Percentiles rank a stretch among this genome's conserved stretches.
Evolutionary conservation across 805 yeast species (phyloP).

Genomic region (Candida ficus): DNA sequence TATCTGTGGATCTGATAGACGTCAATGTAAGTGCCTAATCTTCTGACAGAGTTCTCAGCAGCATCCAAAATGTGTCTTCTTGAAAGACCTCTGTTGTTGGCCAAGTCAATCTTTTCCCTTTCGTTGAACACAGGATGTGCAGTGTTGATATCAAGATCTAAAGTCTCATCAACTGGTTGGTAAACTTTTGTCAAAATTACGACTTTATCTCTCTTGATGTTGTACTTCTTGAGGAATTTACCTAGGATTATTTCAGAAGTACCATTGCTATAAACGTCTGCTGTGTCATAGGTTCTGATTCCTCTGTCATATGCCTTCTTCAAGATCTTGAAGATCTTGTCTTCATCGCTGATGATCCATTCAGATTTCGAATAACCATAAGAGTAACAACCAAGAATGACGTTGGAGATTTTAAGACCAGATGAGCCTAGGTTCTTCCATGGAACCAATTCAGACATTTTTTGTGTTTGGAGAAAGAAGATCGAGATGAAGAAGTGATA

Average conservation of each 20-base stretch:
- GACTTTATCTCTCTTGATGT: conserved; percentile 46
- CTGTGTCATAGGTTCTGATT: conserved; percentile 45
- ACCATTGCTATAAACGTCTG: conserved; percentile 45
- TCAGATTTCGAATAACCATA: conserved; percentile 33
- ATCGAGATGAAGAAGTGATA: no score
- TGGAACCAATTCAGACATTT: no score
- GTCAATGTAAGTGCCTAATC: conserved; percentile 50
- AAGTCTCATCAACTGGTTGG: conserved; percentile 10
- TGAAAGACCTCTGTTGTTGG: conserved; percentile 37
- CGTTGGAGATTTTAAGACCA: conserved; percentile 42
- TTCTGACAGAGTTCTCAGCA: conserved; percentile 33
- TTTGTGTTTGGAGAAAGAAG: no score
- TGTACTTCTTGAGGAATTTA: conserved; percentile 44
- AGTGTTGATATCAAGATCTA: no score
- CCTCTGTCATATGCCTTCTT: conserved; percentile 42
- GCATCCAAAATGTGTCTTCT: conserved; percentile 44
- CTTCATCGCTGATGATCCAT: conserved; percentile 44
- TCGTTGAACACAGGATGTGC: no score
- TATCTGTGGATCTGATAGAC: conserved; percentile 56
- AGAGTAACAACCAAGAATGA: conserved; percentile 51
- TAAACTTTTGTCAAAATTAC: conserved; percentile 45
- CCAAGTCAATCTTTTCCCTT: conserved; percentile 19
- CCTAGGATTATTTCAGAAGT: conserved; percentile 43
- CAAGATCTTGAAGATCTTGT: conserved; percentile 36
- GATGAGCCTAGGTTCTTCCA: conserved; percentile 32